Conservation (phyloP, 148 eudicot genomes). For the Tetragonia tetragonoides region DNA sequence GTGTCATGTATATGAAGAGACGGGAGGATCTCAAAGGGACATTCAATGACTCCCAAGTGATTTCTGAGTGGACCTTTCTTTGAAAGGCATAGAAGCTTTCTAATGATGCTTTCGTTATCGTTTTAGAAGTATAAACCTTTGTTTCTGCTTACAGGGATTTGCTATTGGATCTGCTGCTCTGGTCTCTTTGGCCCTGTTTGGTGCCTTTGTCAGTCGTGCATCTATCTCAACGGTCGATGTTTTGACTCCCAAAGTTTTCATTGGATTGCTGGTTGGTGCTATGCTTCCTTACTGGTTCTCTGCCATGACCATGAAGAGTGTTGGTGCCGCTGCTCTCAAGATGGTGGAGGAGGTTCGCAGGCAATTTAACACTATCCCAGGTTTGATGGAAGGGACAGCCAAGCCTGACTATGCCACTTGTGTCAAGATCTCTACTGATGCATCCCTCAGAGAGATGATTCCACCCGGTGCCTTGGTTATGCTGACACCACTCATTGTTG, state of each 20-base stretch:
- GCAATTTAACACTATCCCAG: slow-evolving; percentile 91
- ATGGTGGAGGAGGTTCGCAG: slow-evolving; percentile 98
- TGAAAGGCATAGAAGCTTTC: too few relatives aligned
- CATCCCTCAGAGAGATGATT: slow-evolving; percentile 91
- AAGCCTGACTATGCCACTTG: slow-evolving; percentile 95
- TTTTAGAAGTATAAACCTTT: too few relatives aligned
- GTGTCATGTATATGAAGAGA: too few relatives aligned
- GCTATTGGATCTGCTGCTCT: slow-evolving; percentile 96
- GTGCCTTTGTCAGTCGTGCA: slow-evolving; percentile 90
- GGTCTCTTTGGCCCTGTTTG: slow-evolving; percentile 84
- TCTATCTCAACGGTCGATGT: slow-evolving; percentile 70
- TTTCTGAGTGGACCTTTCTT: too few relatives aligned
- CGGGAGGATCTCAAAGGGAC: too few relatives aligned
- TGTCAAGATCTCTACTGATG: slow-evolving; percentile 96
- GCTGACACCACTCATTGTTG: slow-evolving; percentile 88
- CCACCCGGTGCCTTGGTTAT: slow-evolving; percentile 92
- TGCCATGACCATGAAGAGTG: slow-evolving; percentile 99
- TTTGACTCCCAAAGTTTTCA: slow-evolving; percentile 79
- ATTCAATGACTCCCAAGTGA: too few relatives aligned
- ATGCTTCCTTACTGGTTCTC: slow-evolving; percentile 99
- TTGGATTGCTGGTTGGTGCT: slow-evolving; percentile 88
- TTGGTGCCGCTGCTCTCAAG: slow-evolving; percentile 86
- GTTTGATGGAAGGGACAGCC: slow-evolving; percentile 86
- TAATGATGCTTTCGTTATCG: too few relatives aligned
- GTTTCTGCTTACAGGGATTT: slow-evolving; percentile 52